phyloP scores from a whole-genome alignment of 139 green algal genomes.

The Monoraphidium neglectum region DNA sequence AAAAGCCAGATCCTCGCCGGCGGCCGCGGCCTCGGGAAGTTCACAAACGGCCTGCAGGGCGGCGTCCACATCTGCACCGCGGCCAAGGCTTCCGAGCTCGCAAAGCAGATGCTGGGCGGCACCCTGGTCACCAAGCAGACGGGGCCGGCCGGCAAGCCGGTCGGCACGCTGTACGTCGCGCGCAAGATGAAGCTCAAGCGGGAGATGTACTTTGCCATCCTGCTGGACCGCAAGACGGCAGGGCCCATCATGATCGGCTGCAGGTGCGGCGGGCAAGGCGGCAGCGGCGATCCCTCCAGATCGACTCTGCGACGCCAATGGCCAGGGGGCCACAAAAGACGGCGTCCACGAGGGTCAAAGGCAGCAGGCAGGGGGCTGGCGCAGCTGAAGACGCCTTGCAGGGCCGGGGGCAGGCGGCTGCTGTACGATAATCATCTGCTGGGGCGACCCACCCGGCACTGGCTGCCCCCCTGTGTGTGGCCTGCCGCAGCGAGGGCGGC shows the following conservation, averaged over 20 bases:
- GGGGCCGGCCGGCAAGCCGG: constrained; percentile 89
- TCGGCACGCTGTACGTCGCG: constrained; percentile 94
- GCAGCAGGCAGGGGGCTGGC: too few species aligned
- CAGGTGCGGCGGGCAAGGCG: constrained; percentile 38
- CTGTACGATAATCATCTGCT: too few species aligned
- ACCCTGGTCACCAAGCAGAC: constrained; percentile 97
- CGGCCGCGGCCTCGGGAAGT: constrained; percentile 91
- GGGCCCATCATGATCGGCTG: constrained; percentile 89
- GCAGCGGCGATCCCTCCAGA: too few species aligned
- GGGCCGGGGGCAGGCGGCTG: background rate
- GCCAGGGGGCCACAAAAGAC: constrained; percentile 64
- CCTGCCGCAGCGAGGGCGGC: constrained; percentile 62
- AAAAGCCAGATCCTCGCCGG: constrained; percentile 98
- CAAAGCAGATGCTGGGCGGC: constrained; percentile 83
- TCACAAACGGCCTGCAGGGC: constrained; percentile 96
- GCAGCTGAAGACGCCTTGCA: background rate
- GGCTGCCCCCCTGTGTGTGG: background rate
- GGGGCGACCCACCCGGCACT: background rate
- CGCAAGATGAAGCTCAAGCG: constrained; percentile 91
- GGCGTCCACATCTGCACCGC: constrained; percentile 92
- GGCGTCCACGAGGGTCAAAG: too few species aligned
- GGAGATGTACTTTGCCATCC: constrained; percentile 99
- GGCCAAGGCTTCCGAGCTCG: constrained; percentile 68
- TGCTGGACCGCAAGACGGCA: constrained; percentile 86
- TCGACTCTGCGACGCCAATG: too few species aligned